A percentile compares a stretch with the other conserved stretches of the same genome.
Conservation (phyloP, 352 stramenopile genomes). For the Phytophthora sojae region DNA sequence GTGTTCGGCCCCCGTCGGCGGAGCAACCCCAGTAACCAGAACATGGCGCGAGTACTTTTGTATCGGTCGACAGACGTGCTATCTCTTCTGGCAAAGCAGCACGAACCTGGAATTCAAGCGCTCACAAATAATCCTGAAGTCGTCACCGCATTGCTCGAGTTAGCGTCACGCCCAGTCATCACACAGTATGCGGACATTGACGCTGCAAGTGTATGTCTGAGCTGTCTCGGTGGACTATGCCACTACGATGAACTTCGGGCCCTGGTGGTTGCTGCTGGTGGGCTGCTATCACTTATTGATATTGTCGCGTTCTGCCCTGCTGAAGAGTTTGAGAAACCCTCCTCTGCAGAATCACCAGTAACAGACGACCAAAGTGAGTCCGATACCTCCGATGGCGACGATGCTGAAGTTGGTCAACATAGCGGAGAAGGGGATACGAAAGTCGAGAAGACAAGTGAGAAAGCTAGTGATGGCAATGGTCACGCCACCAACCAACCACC, state of each 20-base stretch:
- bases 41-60: conserved; percentile 70
- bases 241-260: conserved; percentile 60
- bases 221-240: conserved; percentile 70
- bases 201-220: conserved; percentile 63
- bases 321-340: conserved; percentile 43
- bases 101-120: conserved; percentile 48
- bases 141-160: conserved; percentile 63
- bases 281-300: conserved; percentile 73
- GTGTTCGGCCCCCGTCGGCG: conserved; percentile 34
- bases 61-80: conserved; percentile 78
- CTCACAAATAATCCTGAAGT: conserved; percentile 70
- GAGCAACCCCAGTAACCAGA: conserved; percentile 31
- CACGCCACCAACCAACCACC: conserved; percentile 5
- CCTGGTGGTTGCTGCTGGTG: conserved; percentile 69
- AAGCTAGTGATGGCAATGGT: conserved; percentile 5
- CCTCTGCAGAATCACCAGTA: conserved; percentile 17
- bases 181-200: conserved; percentile 63
- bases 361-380: conserved; percentile 36
- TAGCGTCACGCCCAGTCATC: conserved; percentile 69
- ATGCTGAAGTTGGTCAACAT: conserved; percentile 9
- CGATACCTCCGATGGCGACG: conserved; percentile 23
- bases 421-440: conserved; percentile 18
- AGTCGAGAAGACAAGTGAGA: conserved; percentile 2
- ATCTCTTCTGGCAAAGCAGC: conserved; percentile 49
- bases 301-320: conserved; percentile 70